Evolutionary conservation across 805 yeast species (phyloP).

Genomic region (Ogataea saltuana): DNA sequence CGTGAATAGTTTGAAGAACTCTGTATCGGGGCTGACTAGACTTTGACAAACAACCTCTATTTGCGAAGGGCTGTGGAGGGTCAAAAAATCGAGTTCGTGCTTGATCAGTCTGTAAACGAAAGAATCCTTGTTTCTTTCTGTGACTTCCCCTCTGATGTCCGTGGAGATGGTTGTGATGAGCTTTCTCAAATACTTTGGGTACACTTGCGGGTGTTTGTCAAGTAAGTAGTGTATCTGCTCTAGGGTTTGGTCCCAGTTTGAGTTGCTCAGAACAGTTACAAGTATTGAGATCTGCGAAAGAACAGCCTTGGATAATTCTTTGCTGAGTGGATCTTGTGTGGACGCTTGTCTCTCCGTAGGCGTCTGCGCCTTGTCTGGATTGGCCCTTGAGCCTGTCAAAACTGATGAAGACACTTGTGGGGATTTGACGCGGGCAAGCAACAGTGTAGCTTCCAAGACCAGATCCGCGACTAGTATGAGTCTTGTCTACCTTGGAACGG

Average conservation of each 20-base stretch:
- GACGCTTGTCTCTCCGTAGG: slow-evolving; percentile 18
- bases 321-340: slow-evolving; percentile 13
- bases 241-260: slow-evolving; percentile 41
- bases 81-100: slow-evolving; percentile 27
- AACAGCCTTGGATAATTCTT: slow-evolving; percentile 34
- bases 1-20: slow-evolving; percentile 31
- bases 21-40: slow-evolving; percentile 26
- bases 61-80: slow-evolving; percentile 21
- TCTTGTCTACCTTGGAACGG: not conserved
- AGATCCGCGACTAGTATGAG: slow-evolving; percentile 1
- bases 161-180: slow-evolving; percentile 6
- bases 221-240: slow-evolving; percentile 51
- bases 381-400: slow-evolving; percentile 31
- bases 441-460: slow-evolving; percentile 7
- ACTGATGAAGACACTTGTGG: slow-evolving; percentile 23
- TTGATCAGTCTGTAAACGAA: slow-evolving; percentile 23
- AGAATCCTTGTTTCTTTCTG: slow-evolving; percentile 20
- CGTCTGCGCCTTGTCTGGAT: slow-evolving; percentile 25
- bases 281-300: slow-evolving; percentile 56
- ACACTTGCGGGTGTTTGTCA: slow-evolving; percentile 37
- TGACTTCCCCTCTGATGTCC: slow-evolving; percentile 31
- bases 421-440: slow-evolving; percentile 7
- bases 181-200: slow-evolving; percentile 30
- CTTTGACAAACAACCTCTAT: slow-evolving; percentile 17
- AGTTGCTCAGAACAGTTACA: slow-evolving; percentile 43